Evolutionary conservation across 1,284 basidiomycete species (phyloP), one percentile per base, ranked within the genome.

Genomic region (Afroboletus lepidellus): DNA sequence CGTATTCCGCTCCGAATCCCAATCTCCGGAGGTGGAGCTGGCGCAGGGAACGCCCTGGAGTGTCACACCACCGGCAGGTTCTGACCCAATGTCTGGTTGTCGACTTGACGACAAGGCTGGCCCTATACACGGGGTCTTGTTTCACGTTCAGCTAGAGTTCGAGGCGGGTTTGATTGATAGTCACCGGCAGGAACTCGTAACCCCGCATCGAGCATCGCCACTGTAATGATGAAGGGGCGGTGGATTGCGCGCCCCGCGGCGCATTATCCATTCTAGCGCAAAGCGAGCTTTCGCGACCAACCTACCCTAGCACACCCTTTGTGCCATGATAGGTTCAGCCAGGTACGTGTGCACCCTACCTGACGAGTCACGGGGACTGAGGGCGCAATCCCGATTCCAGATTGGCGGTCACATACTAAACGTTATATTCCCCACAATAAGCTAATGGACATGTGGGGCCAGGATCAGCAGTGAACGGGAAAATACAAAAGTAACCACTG

Each of bases 391-490:
- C 34, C 2, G 39, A 30, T 53, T 39, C 62, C 50, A 34, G 50
- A 65, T 66, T 51, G 45, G 43, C 43, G 8, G 11, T 44, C 42
- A 16, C 18, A 45, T 9, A 11, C 33, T 44, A 54, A 68, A 65
- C 51, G 57, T 46, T 53, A 68, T 54, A 47, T 65, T 53, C 64
- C 52, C 57, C 62, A 33, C 61, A 67, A 55, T 60, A 51, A 66
- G 55, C 52, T 56, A 54, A 66, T 57, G 50, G 29, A 58, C 52
- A 50, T 55, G 44, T 41, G 36, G 50, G 41, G 43, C 30, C 27
- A 51, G 48, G 54, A 66, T 60, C 56, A 52, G 27, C 51, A 44
- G 7, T 39, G 32, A 38, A 33, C 37, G 7, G 24, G 20, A 45
- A 46, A 41, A 41, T 32, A 18, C 21, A 9, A 23, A 13, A n/a